Conservation (phyloP, 805 yeast genomes). For the Kodamaea neixiangensis region DNA sequence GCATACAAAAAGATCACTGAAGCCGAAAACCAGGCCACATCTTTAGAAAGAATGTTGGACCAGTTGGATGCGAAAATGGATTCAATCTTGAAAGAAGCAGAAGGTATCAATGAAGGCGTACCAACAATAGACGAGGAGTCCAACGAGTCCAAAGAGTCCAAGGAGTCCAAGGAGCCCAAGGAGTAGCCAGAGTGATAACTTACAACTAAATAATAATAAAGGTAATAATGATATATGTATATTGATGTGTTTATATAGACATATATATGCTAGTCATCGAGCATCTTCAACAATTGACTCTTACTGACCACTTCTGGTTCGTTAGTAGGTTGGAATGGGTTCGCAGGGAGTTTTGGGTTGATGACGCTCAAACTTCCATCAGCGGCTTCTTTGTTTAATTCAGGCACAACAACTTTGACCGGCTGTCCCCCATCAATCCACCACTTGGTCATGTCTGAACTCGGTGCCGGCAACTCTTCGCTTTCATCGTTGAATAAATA, state of each 20-base stretch:
- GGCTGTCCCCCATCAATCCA: slow-evolving; percentile 82
- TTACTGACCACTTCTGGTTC: slow-evolving; percentile 54
- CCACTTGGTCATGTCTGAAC: slow-evolving; percentile 83
- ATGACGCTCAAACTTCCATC: slow-evolving; percentile 38
- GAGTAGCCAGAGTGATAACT: neutral
- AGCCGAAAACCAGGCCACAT: slow-evolving; percentile 65
- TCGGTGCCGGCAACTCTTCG: slow-evolving; percentile 78
- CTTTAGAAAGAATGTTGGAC: slow-evolving; percentile 66
- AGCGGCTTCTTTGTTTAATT: slow-evolving; percentile 33
- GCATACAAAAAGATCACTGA: slow-evolving; percentile 62
- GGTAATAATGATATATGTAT: neutral
- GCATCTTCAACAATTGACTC: slow-evolving; percentile 17
- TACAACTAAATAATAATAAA: too few relatives aligned
- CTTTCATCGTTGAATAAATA: slow-evolving; percentile 30
- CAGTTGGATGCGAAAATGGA: slow-evolving; percentile 66
- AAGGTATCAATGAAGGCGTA: slow-evolving; percentile 17
- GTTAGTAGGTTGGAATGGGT: slow-evolving; percentile 65
- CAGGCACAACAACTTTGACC: slow-evolving; percentile 63
- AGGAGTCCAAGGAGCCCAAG: neutral
- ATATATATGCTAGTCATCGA: neutral
- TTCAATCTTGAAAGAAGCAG: slow-evolving; percentile 51
- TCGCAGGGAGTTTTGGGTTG: slow-evolving; percentile 68
- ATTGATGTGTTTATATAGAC: neutral
- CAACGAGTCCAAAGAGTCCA: neutral
- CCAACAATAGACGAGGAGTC: neutral